Base-by-base conservation (phyloP, 495 filamentous ascomycete genomes). In the Penicillium paradoxum region DNA sequence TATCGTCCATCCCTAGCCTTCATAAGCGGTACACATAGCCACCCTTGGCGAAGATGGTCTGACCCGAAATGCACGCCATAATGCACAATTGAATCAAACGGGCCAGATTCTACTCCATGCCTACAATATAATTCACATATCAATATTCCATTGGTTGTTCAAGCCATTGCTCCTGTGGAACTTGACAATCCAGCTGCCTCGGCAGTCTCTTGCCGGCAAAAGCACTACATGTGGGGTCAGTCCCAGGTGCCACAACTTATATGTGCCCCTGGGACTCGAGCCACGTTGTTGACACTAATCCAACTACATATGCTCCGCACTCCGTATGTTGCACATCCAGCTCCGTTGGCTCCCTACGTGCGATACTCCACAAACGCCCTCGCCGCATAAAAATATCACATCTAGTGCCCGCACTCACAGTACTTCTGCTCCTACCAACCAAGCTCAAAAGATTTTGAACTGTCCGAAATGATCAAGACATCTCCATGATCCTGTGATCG, bases 201-300 rank as follows among this genome's bases (percentile, higher is more conserved):
- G 33, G 65, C 61, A 0, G 59, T 63, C 46, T 71, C 67, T 46
- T 72, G 64, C 19, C 60, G 59, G 34, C 68, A 71, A 56, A 73
- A 71, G 61, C 68, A 69, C 66, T 72, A 34, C 21, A 41, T 17
- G 36, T 29, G 25, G 8, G 18, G 17, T 15, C 18, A 36, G 9
- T 17, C 40, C 37, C 15, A 29, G 4, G 6, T 18, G 14, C 11
- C 6, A 38, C 29, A 14, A 68, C 73, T 49, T 65, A 69, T 68
- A 70, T 6, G 71, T 74, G 55, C 73, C 69, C 68, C 71, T 76
- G 0, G 68, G 73, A 0, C 72, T 69, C 1, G 67, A 70, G 64
- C 70, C 38, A 73, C 56, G 37, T 66, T 64, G 52, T 72, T 70
- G 17, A 73, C 66, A n/a, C n/a, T n/a, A n/a, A n/a, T n/a, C n/a